Percentiles rank a stretch among this genome's conserved stretches.
Evolutionary conservation across 2,329 filamentous ascomycete genomes (phyloP).

Genomic region (Fusarium protoensiforme): DNA sequence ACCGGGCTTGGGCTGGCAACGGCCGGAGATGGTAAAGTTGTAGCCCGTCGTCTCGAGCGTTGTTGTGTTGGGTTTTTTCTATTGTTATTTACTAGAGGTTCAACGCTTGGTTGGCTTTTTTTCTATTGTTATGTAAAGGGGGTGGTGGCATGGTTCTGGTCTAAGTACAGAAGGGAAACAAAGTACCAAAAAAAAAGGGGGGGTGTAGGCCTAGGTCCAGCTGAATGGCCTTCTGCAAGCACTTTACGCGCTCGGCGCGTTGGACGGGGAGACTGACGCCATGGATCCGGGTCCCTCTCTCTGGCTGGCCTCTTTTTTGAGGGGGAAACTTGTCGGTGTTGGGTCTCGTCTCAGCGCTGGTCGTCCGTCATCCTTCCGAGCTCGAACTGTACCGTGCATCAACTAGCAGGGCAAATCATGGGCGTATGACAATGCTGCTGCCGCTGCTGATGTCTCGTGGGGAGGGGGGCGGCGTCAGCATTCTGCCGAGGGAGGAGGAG

Average conservation of each 20-base stretch:
- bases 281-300: conserved; percentile 16
- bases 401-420: background rate
- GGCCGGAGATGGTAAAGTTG: conserved; percentile 1
- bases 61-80: background rate
- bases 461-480: conserved; percentile 22
- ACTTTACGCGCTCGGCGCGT: conserved; percentile 36
- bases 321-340: background rate
- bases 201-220: background rate
- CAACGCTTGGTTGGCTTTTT: background rate
- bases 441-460: background rate
- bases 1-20: background rate
- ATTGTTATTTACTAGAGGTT: background rate
- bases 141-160: background rate
- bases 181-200: background rate
- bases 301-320: background rate
- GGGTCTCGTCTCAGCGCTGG: background rate
- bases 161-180: background rate
- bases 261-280: conserved; percentile 31
- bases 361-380: background rate
- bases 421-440: conserved; percentile 1
- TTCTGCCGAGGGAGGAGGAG: conserved; percentile 11
- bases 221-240: conserved; percentile 28
- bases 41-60: background rate
- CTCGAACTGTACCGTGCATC: background rate
- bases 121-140: background rate